phyloP scores from a whole-genome alignment of 202 grass and related monocot genomes.

The Schoenoplectus triqueter region DNA sequence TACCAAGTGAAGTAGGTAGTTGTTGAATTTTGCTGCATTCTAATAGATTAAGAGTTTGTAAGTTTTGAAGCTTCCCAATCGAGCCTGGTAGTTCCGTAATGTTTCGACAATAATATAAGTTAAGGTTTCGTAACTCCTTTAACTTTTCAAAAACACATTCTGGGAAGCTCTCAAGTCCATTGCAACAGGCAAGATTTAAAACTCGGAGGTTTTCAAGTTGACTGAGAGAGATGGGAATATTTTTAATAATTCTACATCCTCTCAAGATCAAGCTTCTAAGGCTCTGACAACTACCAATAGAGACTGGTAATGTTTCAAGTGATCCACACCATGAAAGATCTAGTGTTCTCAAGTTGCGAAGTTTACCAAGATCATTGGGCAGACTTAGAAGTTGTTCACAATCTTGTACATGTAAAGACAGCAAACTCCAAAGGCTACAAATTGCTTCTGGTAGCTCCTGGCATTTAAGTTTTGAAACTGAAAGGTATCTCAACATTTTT shows the following conservation, averaged over 20 bases:
- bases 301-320: too few relatives aligned
- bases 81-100: neutral
- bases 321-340: too few relatives aligned
- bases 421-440: slow-evolving; percentile 22
- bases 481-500: slow-evolving; percentile 27
- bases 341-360: slow-evolving; percentile 43
- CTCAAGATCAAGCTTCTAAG: neutral
- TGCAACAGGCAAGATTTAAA: neutral
- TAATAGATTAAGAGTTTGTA: neutral
- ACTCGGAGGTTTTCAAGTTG: slow-evolving; percentile 2
- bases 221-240: neutral
- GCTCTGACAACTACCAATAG: neutral
- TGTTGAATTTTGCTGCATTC: slow-evolving; percentile 2
- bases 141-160: neutral
- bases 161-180: neutral
- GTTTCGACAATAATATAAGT: slow-evolving; percentile 7
- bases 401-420: slow-evolving; percentile 44
- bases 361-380: slow-evolving; percentile 36
- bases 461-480: slow-evolving; percentile 42
- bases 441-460: slow-evolving; percentile 39
- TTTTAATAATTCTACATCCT: slow-evolving; percentile 8
- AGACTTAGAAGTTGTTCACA: slow-evolving; percentile 46
- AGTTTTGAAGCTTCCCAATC: neutral
- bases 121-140: neutral
- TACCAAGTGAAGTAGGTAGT: neutral